These are phyloP conservation scores for Leersia perrieri DNA, from an alignment of 176 grass and related monocot genomes.

Conservation along the genomic window DNA sequence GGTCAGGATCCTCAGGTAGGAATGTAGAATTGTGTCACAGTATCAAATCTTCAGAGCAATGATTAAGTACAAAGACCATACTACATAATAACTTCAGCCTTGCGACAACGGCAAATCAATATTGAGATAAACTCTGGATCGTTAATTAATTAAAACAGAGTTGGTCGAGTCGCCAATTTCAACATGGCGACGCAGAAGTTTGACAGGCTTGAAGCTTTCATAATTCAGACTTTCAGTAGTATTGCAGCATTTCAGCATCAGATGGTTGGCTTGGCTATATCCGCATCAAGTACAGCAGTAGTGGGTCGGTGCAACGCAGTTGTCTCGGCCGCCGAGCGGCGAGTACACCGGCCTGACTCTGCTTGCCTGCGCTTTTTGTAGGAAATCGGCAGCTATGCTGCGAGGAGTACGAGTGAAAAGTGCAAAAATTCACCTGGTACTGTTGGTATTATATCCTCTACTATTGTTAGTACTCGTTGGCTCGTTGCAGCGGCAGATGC, in stretches of 20 bases:
- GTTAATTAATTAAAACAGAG: neutral
- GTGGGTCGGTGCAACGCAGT: neutral
- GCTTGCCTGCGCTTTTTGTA: neutral
- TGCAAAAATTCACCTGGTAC: neutral
- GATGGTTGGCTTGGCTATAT: neutral
- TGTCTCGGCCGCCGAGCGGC: slow-evolving; percentile 17
- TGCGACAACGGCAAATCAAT: neutral
- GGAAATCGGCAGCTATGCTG: neutral
- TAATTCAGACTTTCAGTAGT: no score
- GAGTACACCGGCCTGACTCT: neutral
- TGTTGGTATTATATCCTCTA: no score
- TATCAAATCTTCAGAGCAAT: neutral
- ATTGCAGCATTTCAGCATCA: neutral
- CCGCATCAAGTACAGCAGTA: neutral
- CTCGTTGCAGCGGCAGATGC: neutral
- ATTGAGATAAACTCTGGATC: neutral
- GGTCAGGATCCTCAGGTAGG: neutral
- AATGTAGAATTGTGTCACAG: neutral
- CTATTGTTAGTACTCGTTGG: no score
- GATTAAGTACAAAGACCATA: neutral
- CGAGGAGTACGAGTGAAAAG: neutral
- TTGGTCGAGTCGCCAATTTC: neutral
- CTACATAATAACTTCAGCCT: no score
- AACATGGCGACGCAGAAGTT: neutral
- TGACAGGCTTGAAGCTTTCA: neutral